Base-by-base conservation (phyloP, 2,329 filamentous ascomycete species). In the Gremmenia infestans region DNA sequence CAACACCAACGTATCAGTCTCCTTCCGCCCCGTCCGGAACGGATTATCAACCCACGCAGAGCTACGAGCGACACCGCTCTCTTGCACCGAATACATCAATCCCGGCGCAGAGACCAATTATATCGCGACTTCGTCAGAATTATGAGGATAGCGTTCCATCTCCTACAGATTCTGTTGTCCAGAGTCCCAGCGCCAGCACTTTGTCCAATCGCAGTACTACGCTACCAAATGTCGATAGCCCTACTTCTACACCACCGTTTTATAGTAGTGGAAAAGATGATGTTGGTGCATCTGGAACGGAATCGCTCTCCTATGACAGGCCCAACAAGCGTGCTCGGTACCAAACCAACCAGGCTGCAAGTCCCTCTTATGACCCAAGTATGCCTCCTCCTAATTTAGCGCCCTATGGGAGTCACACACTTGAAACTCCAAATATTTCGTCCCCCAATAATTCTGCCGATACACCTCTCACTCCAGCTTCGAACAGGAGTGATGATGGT, bases 401-500 rank as follows among this genome's bases (percentile, higher is more conserved):
- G 4, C 52, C 52, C 6, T 42, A 51, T 43, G 36, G 50, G 37
- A 50, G 58, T 17, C 59, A 57, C 22, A 54, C 48, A 51, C 28
- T 23, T 2, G 61, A 64, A 40, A n/a, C 12, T 7, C n/a, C 47
- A 49, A 55, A 55, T n/a, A 48, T 49, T 28, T 25, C 51, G 19
- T 15, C 37, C 9, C 35, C 47, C 8, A 35, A 54, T 28, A 57
- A 47, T 37, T 54, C 55, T 35, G 39, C 50, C 11, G 53, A 55
- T 25, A 63, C 63, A 25, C 77, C 71, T 25, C 66, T 71, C 55
- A 79, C 72, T 3, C 73, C 75, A 15, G 65, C 63, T 56, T 74
- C 61, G 63, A 73, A 60, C 70, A 56, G 75, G 71, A 61, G 73
- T 72, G 64, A 81, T 72, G 54, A 77, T 73, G 37, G 70, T 65